These are phyloP conservation scores for Sugiyamaella mastotermitis DNA, from an alignment of 805 yeast species.

Conservation along the genomic window DNA sequence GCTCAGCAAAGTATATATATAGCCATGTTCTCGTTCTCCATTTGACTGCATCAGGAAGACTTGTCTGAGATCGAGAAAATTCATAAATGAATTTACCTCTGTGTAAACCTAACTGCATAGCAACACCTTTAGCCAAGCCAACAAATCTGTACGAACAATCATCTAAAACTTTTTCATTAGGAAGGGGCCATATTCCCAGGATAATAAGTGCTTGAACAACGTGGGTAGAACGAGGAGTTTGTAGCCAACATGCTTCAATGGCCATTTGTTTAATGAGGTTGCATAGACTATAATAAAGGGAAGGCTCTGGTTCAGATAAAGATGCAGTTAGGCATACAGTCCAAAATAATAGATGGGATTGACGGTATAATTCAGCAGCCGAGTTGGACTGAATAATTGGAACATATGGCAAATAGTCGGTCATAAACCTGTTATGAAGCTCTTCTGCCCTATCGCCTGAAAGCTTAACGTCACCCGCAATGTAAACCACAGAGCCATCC, in stretches of 20 bases:
- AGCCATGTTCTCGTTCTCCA: constrained; percentile 95
- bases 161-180: constrained; percentile 85
- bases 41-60: constrained; percentile 82
- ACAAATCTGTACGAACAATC: constrained; percentile 87
- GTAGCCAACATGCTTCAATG: constrained; percentile 86
- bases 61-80: constrained; percentile 82
- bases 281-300: constrained; percentile 67
- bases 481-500: constrained; percentile 39
- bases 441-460: constrained; percentile 62
- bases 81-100: constrained; percentile 88
- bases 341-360: constrained; percentile 85
- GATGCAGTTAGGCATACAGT: constrained; percentile 83
- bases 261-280: constrained; percentile 79
- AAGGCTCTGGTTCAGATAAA: constrained; percentile 80
- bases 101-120: constrained; percentile 83
- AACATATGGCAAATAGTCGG: constrained; percentile 63
- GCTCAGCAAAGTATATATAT: constrained; percentile 80
- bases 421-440: constrained; percentile 64
- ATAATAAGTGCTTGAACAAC: constrained; percentile 84
- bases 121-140: constrained; percentile 77
- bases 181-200: constrained; percentile 87
- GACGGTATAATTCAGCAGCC: constrained; percentile 73
- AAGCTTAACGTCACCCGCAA: constrained; percentile 68
- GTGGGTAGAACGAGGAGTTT: constrained; percentile 90
- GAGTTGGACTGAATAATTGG: constrained; percentile 70